Percentiles rank a stretch among this genome's conserved stretches.
phyloP scores from a whole-genome alignment of 2,329 filamentous ascomycete species.

The Sordariomycetes sp. region DNA sequence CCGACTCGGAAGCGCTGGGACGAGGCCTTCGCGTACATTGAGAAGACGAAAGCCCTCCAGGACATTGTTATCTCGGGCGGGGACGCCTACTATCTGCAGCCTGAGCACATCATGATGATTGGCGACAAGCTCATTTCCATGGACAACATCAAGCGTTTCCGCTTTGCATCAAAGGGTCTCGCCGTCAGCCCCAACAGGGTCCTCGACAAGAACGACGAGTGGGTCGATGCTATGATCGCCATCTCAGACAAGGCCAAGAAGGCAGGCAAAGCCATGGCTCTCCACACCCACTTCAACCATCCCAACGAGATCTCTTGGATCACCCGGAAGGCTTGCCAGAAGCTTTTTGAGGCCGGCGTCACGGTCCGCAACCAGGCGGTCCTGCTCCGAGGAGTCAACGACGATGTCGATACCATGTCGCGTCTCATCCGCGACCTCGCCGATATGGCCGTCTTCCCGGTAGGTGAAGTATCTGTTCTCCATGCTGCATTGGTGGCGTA shows the following conservation, averaged over 20 bases:
- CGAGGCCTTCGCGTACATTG: slow-evolving; percentile 45
- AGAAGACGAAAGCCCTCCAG: slow-evolving; percentile 31
- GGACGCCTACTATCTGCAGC: slow-evolving; percentile 46
- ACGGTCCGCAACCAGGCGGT: slow-evolving; percentile 44
- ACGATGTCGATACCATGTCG: slow-evolving; percentile 40
- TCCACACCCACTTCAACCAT: slow-evolving; percentile 59
- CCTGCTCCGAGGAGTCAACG: slow-evolving; percentile 48
- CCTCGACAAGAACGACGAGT: slow-evolving; percentile 38
- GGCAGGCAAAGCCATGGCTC: slow-evolving; percentile 47
- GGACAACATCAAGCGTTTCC: slow-evolving; percentile 46
- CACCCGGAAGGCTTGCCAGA: slow-evolving; percentile 37
- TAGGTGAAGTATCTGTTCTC: slow-evolving; percentile 17
- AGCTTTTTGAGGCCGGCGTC: slow-evolving; percentile 29
- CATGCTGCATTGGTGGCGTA: background rate
- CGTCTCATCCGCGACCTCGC: slow-evolving; percentile 40
- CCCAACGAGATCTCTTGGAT: slow-evolving; percentile 52
- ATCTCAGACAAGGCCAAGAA: slow-evolving; percentile 37
- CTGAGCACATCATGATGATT: slow-evolving; percentile 39
- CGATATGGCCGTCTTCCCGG: slow-evolving; percentile 45
- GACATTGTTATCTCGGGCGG: slow-evolving; percentile 55
- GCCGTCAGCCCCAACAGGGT: slow-evolving; percentile 47
- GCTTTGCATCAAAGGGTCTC: slow-evolving; percentile 52
- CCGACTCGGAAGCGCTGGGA: slow-evolving; percentile 36
- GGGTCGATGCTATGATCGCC: slow-evolving; percentile 39
- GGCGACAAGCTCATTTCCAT: slow-evolving; percentile 45